These are phyloP conservation scores for Mortierella sp. DNA, from an alignment of 371 early-diverging fungal genomes.

Conservation along the genomic window DNA sequence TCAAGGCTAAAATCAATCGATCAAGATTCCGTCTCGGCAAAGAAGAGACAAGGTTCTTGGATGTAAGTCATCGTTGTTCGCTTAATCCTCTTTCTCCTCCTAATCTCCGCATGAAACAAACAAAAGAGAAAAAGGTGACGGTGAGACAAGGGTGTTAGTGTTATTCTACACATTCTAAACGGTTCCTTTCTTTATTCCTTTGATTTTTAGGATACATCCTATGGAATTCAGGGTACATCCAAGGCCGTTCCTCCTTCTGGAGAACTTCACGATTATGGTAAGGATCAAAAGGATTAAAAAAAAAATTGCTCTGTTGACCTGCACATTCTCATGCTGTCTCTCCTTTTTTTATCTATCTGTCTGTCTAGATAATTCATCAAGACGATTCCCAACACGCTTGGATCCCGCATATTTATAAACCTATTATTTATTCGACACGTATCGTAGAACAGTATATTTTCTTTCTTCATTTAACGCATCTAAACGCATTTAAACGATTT, in stretches of 20 bases:
- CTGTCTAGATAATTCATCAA: constrained; percentile 12
- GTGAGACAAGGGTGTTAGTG: constrained; percentile 65
- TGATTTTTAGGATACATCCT: constrained; percentile 8
- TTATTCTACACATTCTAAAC: neutral
- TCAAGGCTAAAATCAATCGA: constrained; percentile 85
- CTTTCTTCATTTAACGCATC: no score
- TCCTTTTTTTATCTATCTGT: neutral
- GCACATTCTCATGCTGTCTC: neutral
- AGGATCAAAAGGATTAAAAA: neutral
- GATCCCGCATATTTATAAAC: constrained; percentile 15
- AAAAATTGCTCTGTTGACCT: no score
- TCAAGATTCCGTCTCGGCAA: constrained; percentile 81
- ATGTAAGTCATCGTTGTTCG: constrained; percentile 56
- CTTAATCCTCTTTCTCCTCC: no score
- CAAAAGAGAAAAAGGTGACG: constrained; percentile 61
- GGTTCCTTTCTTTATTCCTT: neutral
- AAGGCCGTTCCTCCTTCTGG: constrained; percentile 14
- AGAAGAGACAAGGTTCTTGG: constrained; percentile 84
- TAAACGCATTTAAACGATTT: no score
- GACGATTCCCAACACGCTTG: constrained; percentile 28
- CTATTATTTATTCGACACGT: no score
- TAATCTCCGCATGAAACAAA: constrained; percentile 50
- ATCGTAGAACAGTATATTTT: no score
- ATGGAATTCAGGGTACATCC: constrained; percentile 17
- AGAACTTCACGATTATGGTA: neutral